Percentiles rank a stretch among this genome's conserved stretches.
phyloP scores from a whole-genome alignment of 768 basidiomycete species.

The Suillus subaureus region DNA sequence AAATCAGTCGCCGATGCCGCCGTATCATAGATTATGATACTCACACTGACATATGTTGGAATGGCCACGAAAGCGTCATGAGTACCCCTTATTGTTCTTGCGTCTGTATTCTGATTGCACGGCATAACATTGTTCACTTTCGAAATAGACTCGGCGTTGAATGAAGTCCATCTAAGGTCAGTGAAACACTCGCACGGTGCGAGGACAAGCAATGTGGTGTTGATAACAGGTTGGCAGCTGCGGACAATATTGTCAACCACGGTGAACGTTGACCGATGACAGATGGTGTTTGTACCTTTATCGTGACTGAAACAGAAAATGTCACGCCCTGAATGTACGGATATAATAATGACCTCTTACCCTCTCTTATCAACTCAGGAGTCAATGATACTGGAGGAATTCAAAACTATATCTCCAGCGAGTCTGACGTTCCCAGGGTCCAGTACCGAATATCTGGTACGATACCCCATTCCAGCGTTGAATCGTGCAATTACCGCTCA shows the following conservation, averaged over 20 bases:
- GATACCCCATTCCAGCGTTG: slow-evolving; percentile 42
- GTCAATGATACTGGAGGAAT: slow-evolving; percentile 46
- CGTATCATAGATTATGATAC: not conserved
- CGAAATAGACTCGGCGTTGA: slow-evolving; percentile 48
- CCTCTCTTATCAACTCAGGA: slow-evolving; percentile 44
- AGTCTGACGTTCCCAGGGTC: slow-evolving; percentile 68
- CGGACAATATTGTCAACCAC: slow-evolving; percentile 45
- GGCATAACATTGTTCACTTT: slow-evolving; percentile 44
- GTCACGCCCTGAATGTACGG: slow-evolving; percentile 55
- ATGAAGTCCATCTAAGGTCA: slow-evolving; percentile 57
- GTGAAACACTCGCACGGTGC: slow-evolving; percentile 41
- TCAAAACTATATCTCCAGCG: slow-evolving; percentile 44
- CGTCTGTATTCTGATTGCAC: slow-evolving; percentile 36
- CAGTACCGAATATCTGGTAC: not conserved
- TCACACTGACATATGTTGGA: not conserved
- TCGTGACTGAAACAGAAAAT: slow-evolving; percentile 34
- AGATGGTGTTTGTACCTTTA: not conserved
- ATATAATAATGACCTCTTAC: slow-evolving; percentile 30
- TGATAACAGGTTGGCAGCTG: slow-evolving; percentile 41
- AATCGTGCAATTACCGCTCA: slow-evolving; percentile 45
- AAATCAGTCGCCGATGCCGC: not conserved
- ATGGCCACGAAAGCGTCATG: not conserved
- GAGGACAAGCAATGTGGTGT: slow-evolving; percentile 52
- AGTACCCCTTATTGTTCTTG: not conserved
- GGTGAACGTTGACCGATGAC: not conserved